Percentiles rank a stretch among this genome's conserved stretches.
phyloP scores from a whole-genome alignment of 768 basidiomycete genomes.

The Lactarius akahatsu region DNA sequence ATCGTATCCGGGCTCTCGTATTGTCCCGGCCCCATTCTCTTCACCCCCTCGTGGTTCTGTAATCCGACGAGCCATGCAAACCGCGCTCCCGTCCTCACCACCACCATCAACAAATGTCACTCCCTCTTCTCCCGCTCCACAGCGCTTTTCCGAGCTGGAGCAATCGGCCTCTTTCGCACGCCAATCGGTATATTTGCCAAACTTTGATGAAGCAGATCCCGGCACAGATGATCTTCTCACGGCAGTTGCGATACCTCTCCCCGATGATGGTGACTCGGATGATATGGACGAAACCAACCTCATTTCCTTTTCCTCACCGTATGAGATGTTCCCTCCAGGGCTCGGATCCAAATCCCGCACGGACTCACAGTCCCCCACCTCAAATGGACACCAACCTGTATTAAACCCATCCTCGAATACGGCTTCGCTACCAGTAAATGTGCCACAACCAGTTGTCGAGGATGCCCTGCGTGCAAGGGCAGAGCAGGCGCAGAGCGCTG shows the following conservation, averaged over 20 bases:
- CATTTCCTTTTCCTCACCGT: conserved; percentile 72
- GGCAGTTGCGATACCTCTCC: conserved; percentile 72
- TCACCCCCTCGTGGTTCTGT: conserved; percentile 34
- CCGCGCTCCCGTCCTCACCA: conserved; percentile 38
- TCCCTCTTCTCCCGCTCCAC: conserved; percentile 28
- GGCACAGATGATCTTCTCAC: conserved; percentile 51
- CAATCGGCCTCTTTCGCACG: conserved; percentile 10
- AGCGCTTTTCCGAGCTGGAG: conserved; percentile 21
- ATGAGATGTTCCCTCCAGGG: conserved; percentile 47
- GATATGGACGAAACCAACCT: conserved; percentile 55
- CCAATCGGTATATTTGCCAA: conserved; percentile 36
- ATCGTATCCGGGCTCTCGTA: conserved; percentile 23
- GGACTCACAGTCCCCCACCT: conserved; percentile 55
- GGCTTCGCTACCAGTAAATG: conserved; percentile 42
- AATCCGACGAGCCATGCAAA: conserved; percentile 37
- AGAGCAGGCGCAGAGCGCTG: conserved; percentile 91
- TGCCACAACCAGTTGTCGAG: conserved; percentile 60
- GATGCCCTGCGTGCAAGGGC: conserved; percentile 85
- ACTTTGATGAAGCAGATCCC: conserved; percentile 46
- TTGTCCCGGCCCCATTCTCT: conserved; percentile 28
- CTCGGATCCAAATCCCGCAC: conserved; percentile 40
- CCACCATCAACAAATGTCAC: conserved; percentile 25
- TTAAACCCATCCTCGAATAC: conserved; percentile 64
- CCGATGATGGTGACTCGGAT: conserved; percentile 71
- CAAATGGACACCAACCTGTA: conserved; percentile 42